A percentile compares a stretch with the other conserved stretches of the same genome.
These are phyloP conservation scores for Thraustochytrium sp. DNA, from an alignment of 352 stramenopile species.

Conservation along the genomic window DNA sequence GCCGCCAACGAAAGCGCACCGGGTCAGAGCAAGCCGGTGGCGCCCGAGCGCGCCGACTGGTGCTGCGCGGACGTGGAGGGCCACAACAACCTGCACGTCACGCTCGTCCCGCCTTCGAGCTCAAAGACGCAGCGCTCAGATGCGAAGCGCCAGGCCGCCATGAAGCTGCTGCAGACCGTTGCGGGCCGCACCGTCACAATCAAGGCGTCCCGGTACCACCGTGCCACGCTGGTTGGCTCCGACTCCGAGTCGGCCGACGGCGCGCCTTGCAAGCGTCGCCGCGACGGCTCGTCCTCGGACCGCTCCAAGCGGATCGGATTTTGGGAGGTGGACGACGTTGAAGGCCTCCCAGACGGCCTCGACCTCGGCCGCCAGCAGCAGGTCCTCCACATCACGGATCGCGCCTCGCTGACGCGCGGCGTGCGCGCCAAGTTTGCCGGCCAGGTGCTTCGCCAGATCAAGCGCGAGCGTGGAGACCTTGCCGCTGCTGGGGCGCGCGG, in stretches of 20 bases:
- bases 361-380: background rate
- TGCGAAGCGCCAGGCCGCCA: background rate
- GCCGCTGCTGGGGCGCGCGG: background rate
- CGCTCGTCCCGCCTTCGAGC: conserved; percentile 3
- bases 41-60: conserved; percentile 5
- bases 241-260: background rate
- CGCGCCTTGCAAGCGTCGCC: background rate
- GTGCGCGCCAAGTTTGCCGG: conserved; percentile 2
- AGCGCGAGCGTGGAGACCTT: background rate
- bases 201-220: background rate
- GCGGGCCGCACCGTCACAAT: background rate
- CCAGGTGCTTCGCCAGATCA: conserved; percentile 24
- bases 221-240: background rate
- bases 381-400: conserved; percentile 31
- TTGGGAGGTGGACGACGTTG: conserved; percentile 21
- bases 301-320: background rate
- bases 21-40: background rate
- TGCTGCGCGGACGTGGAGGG: conserved; percentile 26
- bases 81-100: background rate
- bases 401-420: background rate
- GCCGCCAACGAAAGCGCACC: background rate
- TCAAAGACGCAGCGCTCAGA: too few species aligned
- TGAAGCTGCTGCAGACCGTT: background rate
- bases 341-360: background rate
- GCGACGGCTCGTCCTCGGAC: background rate